A percentile compares a stretch with the other conserved stretches of the same genome.
phyloP scores from a whole-genome alignment of 441 rosid species.

The Croton setiger region DNA sequence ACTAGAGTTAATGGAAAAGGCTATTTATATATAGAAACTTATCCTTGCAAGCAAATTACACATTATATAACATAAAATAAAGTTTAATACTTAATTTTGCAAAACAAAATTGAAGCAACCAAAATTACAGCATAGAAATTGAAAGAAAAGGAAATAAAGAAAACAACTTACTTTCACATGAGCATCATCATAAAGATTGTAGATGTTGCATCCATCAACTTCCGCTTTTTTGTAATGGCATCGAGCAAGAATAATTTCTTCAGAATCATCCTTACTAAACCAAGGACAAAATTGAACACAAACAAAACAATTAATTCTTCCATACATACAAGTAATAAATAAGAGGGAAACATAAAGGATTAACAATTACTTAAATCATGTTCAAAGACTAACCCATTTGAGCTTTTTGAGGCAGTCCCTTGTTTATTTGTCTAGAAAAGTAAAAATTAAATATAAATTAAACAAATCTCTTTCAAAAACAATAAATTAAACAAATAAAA shows the following conservation, averaged over 20 bases:
- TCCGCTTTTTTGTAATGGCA: conserved; percentile 38
- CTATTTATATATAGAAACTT: too few species aligned
- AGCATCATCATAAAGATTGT: conserved; percentile 53
- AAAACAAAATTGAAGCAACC: not conserved
- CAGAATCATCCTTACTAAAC: conserved; percentile 27
- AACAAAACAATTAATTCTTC: not conserved
- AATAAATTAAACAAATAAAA: not conserved
- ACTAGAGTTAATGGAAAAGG: too few species aligned
- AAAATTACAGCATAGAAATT: not conserved
- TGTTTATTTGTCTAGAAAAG: conserved; percentile 18
- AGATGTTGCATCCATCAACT: conserved; percentile 37
- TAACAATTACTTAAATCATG: not conserved
- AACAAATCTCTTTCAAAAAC: too few species aligned
- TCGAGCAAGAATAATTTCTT: conserved; percentile 36
- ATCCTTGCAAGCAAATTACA: not conserved
- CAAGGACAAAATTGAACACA: not conserved
- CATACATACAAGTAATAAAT: not conserved
- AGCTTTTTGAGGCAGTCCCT: conserved; percentile 5
- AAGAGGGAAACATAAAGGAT: not conserved
- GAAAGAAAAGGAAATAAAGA: not conserved
- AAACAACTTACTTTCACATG: conserved; percentile 41
- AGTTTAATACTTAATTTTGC: not conserved
- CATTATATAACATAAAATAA: not conserved
- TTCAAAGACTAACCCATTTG: conserved; percentile 26
- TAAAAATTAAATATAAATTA: not conserved